These are phyloP conservation scores for Mortierella sp. DNA, from an alignment of 371 early-diverging fungal species.

Conservation along the genomic window DNA sequence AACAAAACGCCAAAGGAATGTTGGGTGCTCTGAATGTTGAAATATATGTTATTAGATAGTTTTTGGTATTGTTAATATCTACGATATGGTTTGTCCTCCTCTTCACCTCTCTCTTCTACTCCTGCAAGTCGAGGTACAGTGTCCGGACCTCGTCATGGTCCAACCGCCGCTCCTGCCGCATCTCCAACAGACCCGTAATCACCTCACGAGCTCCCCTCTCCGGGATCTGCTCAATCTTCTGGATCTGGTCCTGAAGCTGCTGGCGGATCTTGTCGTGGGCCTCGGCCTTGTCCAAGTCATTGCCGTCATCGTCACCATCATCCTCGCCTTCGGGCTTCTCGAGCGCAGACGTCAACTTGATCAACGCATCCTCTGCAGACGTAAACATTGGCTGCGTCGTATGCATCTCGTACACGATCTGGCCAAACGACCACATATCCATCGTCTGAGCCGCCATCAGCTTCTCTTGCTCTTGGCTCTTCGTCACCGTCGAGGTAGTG, in stretches of 20 bases:
- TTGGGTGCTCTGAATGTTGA: too few species aligned
- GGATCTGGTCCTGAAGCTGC: constrained; percentile 27
- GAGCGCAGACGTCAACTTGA: constrained; percentile 28
- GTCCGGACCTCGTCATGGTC: constrained; percentile 33
- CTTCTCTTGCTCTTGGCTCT: constrained; percentile 19
- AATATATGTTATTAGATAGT: too few species aligned
- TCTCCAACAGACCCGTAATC: constrained; percentile 40
- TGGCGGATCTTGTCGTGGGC: constrained; percentile 27
- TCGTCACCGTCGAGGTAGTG: neutral
- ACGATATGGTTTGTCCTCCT: neutral
- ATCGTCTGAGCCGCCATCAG: constrained; percentile 40
- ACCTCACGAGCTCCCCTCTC: constrained; percentile 37
- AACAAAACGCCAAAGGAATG: neutral
- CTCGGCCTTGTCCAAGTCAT: constrained; percentile 34
- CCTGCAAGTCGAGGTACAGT: constrained; percentile 22
- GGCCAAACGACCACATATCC: constrained; percentile 59
- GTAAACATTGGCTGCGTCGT: constrained; percentile 41
- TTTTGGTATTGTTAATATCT: neutral
- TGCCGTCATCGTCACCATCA: constrained; percentile 10
- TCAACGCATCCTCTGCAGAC: constrained; percentile 27
- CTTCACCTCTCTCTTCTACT: neutral
- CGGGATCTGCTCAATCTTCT: constrained; percentile 39
- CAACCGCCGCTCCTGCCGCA: constrained; percentile 38
- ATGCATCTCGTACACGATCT: constrained; percentile 53
- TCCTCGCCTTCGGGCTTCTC: constrained; percentile 8